Percentiles rank a stretch among this genome's conserved stretches.
Evolutionary conservation across 257 asterid species (phyloP).

Genomic region (Fraxinus quadrangulata): DNA sequence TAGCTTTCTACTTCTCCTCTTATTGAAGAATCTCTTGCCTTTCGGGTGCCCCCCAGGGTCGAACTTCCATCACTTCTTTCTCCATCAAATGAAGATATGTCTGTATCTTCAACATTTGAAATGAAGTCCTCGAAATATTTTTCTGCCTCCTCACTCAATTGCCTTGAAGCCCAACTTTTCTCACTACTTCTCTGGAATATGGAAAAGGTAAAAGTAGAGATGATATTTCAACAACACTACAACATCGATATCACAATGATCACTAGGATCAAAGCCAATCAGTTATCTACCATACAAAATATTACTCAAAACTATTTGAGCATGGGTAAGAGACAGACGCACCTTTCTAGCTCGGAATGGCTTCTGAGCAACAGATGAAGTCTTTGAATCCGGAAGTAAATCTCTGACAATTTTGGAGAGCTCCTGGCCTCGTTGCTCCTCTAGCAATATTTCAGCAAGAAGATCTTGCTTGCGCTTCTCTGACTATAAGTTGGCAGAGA

Average conservation of each 20-base stretch:
- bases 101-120: conserved; percentile 82
- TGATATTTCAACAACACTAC: not conserved
- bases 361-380: conserved; percentile 46
- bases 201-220: conserved; percentile 16
- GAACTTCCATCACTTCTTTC: conserved; percentile 89
- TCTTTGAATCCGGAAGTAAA: conserved; percentile 45
- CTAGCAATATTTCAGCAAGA: conserved; percentile 59
- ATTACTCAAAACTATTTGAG: not conserved
- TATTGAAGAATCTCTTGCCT: conserved; percentile 39
- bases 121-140: conserved; percentile 77
- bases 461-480: conserved; percentile 63
- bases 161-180: conserved; percentile 51
- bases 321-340: conserved; percentile 7
- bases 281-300: not conserved
- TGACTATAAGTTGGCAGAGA: conserved; percentile 38
- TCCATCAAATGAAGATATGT: conserved; percentile 91
- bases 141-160: conserved; percentile 78
- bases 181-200: conserved; percentile 72
- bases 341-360: conserved; percentile 66
- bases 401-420: conserved; percentile 48
- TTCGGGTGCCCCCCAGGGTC: conserved; percentile 54
- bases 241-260: not conserved
- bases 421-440: conserved; percentile 66
- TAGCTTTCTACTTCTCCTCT: conserved; percentile 24
- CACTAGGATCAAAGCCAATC: not conserved